Conservation (phyloP, 1,139 yeast species). For the Diutina siamensis region DNA sequence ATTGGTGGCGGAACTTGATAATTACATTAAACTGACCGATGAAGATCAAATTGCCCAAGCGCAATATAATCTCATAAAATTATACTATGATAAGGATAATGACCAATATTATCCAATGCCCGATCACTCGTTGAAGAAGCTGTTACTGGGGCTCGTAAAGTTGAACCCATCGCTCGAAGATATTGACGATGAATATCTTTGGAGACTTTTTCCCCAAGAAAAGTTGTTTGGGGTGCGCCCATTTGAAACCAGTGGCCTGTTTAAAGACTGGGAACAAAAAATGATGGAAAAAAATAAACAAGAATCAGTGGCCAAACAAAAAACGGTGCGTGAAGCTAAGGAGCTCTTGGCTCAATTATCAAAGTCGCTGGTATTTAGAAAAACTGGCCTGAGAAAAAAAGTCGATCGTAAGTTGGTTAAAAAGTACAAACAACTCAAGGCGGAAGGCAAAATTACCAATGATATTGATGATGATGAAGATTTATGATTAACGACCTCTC, state of each 20-base stretch:
- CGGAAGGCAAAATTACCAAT: conserved; percentile 9
- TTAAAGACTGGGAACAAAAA: conserved; percentile 25
- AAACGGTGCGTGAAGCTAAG: conserved; percentile 13
- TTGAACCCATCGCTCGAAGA: conserved; percentile 25
- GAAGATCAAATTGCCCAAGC: conserved; percentile 17
- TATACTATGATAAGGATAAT: conserved; percentile 18
- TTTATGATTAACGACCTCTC: no score
- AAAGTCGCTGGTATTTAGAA: conserved; percentile 16
- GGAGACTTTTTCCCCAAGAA: conserved; percentile 28
- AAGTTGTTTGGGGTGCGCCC: conserved; percentile 28
- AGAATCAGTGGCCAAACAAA: conserved; percentile 9
- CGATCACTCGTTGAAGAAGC: conserved; percentile 28
- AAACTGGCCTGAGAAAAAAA: conserved; percentile 19
- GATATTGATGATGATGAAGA: background rate
- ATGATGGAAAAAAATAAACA: conserved; percentile 14
- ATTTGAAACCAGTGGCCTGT: conserved; percentile 16
- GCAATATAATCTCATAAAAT: conserved; percentile 18
- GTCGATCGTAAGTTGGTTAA: conserved; percentile 22
- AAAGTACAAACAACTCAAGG: conserved; percentile 18
- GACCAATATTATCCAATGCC: conserved; percentile 16
- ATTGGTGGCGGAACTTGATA: conserved; percentile 18
- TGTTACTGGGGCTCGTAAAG: conserved; percentile 31
- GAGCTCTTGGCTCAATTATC: conserved; percentile 12
- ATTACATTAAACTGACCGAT: conserved; percentile 12
- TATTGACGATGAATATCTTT: conserved; percentile 30